Percentiles rank a stretch among this genome's conserved stretches.
Conservation (phyloP, 805 yeast species). For the Kazachstania africana region DNA sequence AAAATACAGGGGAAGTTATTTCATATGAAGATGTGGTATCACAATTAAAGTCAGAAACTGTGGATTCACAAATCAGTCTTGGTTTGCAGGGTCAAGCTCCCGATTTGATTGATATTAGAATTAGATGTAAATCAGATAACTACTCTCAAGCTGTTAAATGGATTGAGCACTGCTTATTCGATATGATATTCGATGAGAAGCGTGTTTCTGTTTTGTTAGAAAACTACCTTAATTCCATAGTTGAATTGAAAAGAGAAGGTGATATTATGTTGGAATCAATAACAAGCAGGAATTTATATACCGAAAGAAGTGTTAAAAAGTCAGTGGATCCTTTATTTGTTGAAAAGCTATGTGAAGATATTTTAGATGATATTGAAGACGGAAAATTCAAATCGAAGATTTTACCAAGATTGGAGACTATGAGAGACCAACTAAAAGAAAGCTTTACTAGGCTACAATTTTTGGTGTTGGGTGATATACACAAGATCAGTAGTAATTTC, state of each 20-base stretch:
- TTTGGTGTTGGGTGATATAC: slow-evolving; percentile 59
- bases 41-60: slow-evolving; percentile 59
- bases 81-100: slow-evolving; percentile 51
- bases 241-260: slow-evolving; percentile 30
- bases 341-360: slow-evolving; percentile 42
- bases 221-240: slow-evolving; percentile 29
- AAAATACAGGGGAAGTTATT: slow-evolving; percentile 35
- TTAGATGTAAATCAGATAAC: slow-evolving; percentile 50
- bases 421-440: slow-evolving; percentile 41
- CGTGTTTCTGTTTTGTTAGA: slow-evolving; percentile 50
- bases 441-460: slow-evolving; percentile 50
- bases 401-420: slow-evolving; percentile 27
- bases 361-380: slow-evolving; percentile 38
- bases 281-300: slow-evolving; percentile 40
- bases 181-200: slow-evolving; percentile 58
- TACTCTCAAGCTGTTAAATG: slow-evolving; percentile 65
- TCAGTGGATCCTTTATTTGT: slow-evolving; percentile 54
- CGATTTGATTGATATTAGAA: slow-evolving; percentile 51
- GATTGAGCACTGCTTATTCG: slow-evolving; percentile 55
- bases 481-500: slow-evolving; percentile 27
- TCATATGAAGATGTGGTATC: slow-evolving; percentile 71
- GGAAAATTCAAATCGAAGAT: slow-evolving; percentile 35
- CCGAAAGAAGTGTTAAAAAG: slow-evolving; percentile 50
- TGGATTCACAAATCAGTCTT: slow-evolving; percentile 43
- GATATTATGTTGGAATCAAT: slow-evolving; percentile 52